Conservation (phyloP, 495 filamentous ascomycete species). For the Penicillium lividum region DNA sequence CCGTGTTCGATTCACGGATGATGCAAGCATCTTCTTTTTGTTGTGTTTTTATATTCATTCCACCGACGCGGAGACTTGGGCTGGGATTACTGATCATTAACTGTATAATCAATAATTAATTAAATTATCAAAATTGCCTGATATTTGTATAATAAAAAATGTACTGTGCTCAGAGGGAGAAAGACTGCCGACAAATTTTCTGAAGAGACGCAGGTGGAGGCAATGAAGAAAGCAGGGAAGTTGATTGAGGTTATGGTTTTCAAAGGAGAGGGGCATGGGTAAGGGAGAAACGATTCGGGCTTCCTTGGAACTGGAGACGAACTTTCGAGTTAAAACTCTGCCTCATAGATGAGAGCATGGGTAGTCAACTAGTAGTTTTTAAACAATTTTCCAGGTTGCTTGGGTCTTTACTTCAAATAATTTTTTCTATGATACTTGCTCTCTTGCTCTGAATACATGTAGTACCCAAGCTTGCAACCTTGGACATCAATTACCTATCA, state of each 20-base stretch:
- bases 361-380: not conserved
- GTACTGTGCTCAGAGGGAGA: too few relatives aligned
- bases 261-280: not conserved
- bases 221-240: not conserved
- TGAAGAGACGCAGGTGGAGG: not conserved
- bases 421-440: too few relatives aligned
- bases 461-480: too few relatives aligned
- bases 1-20: constrained; percentile 61
- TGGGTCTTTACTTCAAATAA: too few relatives aligned
- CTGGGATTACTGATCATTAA: too few relatives aligned
- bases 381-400: not conserved
- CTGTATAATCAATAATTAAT: too few relatives aligned
- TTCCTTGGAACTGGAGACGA: not conserved
- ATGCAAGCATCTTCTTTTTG: constrained; percentile 39
- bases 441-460: too few relatives aligned
- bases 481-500: too few relatives aligned
- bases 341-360: too few relatives aligned
- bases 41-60: not conserved
- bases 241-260: not conserved
- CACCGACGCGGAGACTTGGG: too few relatives aligned
- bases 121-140: not conserved
- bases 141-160: not conserved
- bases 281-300: not conserved
- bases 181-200: not conserved
- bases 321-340: not conserved